Percentiles rank a stretch among this genome's conserved stretches.
Evolutionary conservation across 75 land plant species (phyloP).

Genomic region (Selaginella tamariscina): DNA sequence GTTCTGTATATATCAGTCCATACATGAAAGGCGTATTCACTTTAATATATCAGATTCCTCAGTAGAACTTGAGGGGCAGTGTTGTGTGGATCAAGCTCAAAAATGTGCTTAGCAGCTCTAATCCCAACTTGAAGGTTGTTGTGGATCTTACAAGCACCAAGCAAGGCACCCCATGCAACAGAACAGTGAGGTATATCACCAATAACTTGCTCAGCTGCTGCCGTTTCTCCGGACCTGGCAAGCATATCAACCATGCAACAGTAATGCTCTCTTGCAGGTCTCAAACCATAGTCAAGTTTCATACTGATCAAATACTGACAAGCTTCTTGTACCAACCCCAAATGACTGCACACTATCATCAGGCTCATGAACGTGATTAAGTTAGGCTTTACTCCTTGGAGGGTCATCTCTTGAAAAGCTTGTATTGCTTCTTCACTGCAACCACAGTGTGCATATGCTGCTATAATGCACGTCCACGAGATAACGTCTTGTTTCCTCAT

Average conservation of each 20-base stretch:
- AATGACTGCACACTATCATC: too few species aligned
- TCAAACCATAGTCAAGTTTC: too few species aligned
- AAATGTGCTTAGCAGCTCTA: background rate
- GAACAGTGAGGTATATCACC: too few species aligned
- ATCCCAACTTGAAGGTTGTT: constrained; percentile 11
- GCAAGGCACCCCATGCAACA: constrained; percentile 6
- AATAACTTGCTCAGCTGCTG: too few species aligned
- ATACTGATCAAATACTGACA: too few species aligned
- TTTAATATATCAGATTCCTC: too few species aligned
- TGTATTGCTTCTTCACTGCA: background rate
- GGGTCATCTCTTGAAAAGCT: background rate
- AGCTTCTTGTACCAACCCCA: too few species aligned
- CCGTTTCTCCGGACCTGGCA: too few species aligned
- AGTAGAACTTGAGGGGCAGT: constrained; percentile 12
- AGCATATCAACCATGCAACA: too few species aligned
- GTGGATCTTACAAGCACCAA: constrained; percentile 8
- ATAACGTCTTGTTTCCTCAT: background rate
- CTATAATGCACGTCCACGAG: background rate
- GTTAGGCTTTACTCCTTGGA: background rate
- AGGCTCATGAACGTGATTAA: background rate
- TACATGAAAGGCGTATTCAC: too few species aligned
- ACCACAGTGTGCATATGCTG: background rate
- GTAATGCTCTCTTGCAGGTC: too few species aligned
- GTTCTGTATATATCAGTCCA: too few species aligned
- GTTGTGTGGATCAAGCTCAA: constrained; percentile 8